A percentile compares a stretch with the other conserved stretches of the same genome.
These are phyloP conservation scores for Globisporangium camurandrum DNA, from an alignment of 352 stramenopile species.

Conservation along the genomic window DNA sequence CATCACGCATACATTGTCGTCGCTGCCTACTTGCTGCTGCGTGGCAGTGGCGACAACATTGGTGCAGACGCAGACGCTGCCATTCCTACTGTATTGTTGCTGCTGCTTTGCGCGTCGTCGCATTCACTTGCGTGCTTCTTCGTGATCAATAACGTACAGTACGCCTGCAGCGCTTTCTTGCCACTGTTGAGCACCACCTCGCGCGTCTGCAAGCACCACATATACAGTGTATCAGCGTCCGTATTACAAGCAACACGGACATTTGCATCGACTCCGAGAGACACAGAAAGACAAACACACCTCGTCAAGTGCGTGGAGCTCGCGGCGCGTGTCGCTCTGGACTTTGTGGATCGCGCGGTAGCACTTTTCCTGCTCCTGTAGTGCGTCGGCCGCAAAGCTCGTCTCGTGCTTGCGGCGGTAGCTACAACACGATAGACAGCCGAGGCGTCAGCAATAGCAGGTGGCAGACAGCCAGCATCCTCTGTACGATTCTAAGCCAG, in stretches of 20 bases:
- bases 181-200: conserved; percentile 65
- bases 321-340: conserved; percentile 44
- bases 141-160: conserved; percentile 58
- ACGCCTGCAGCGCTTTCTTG: conserved; percentile 63
- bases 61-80: neutral
- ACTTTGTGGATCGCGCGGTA: conserved; percentile 47
- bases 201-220: conserved; percentile 21
- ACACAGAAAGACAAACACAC: conserved; percentile 11
- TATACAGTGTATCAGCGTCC: too few relatives aligned
- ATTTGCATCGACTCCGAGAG: neutral
- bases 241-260: too few relatives aligned
- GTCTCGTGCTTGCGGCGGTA: conserved; percentile 38
- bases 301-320: conserved; percentile 52
- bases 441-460: neutral
- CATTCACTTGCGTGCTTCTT: conserved; percentile 33
- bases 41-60: neutral
- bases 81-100: too few relatives aligned
- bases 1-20: too few relatives aligned
- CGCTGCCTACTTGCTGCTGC: neutral
- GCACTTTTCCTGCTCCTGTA: conserved; percentile 49
- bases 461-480: neutral
- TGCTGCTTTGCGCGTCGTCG: conserved; percentile 14
- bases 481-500: neutral
- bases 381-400: conserved; percentile 34
- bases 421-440: conserved; percentile 13